These are phyloP conservation scores for Agaricus bisporus DNA, from an alignment of 768 basidiomycete species.

Conservation along the genomic window DNA sequence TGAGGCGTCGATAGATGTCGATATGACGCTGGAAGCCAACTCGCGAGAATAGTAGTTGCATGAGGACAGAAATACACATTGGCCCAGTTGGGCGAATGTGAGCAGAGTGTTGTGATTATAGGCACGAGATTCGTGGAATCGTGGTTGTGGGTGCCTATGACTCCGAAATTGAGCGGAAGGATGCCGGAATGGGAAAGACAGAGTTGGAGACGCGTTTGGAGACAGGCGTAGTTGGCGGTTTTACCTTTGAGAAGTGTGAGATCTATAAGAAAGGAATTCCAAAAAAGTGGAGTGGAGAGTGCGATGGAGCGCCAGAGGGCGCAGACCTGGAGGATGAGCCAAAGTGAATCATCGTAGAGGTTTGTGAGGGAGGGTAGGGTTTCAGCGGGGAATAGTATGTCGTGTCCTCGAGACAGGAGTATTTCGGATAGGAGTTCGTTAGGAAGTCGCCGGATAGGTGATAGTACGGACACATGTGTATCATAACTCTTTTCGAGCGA, in stretches of 20 bases:
- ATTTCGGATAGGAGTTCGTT: slow-evolving; percentile 7
- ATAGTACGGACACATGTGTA: not conserved
- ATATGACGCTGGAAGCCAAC: not conserved
- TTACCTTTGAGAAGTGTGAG: slow-evolving; percentile 6
- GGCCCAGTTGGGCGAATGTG: not conserved
- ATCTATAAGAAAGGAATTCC: slow-evolving; percentile 9
- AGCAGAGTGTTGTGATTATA: not conserved
- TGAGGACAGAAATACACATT: slow-evolving; percentile 8
- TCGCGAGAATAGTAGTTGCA: slow-evolving; percentile 3
- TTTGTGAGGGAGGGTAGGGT: not conserved
- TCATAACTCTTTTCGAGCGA: not conserved
- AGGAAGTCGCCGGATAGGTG: not conserved
- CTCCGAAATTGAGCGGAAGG: slow-evolving; percentile 6
- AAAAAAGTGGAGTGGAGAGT: slow-evolving; percentile 9
- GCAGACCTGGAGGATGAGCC: slow-evolving; percentile 10
- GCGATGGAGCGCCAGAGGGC: slow-evolving; percentile 11
- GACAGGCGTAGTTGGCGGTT: not conserved
- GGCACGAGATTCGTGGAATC: slow-evolving; percentile 3
- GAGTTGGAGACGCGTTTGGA: slow-evolving; percentile 5
- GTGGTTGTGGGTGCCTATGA: slow-evolving; percentile 5
- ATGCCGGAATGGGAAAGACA: not conserved
- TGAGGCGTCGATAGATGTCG: slow-evolving; percentile 6
- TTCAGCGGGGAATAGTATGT: not conserved
- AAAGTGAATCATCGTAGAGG: slow-evolving; percentile 3
- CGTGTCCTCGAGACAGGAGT: not conserved